Conservation (phyloP, 2,329 filamentous ascomycete species). For the Penicillium brevicompactum region DNA sequence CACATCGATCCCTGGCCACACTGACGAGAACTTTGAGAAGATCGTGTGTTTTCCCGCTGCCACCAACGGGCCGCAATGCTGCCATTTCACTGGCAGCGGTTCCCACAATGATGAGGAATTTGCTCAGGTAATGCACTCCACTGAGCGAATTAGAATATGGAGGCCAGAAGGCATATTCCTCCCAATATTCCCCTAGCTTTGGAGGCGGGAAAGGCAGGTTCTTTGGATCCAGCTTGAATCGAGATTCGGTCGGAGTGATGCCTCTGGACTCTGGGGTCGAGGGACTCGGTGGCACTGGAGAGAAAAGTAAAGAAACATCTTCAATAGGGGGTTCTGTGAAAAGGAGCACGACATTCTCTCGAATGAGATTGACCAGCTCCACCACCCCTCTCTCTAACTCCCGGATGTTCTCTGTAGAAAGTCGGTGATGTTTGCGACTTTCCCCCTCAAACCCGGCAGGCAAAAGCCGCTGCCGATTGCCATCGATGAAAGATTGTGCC, state of each 20-base stretch:
- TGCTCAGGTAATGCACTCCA: conserved; percentile 85
- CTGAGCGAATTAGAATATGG: conserved; percentile 89
- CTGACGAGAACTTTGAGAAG: conserved; percentile 75
- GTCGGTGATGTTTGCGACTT: conserved; percentile 76
- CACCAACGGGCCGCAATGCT: conserved; percentile 67
- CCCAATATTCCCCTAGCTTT: conserved; percentile 81
- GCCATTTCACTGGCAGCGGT: conserved; percentile 85
- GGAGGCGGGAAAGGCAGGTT: conserved; percentile 77
- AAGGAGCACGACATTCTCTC: conserved; percentile 77
- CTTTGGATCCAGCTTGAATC: conserved; percentile 77
- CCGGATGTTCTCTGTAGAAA: conserved; percentile 69
- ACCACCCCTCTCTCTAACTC: conserved; percentile 76
- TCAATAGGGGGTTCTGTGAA: conserved; percentile 88
- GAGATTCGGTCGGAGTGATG: conserved; percentile 65
- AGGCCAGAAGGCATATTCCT: conserved; percentile 94
- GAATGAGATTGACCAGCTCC: conserved; percentile 80
- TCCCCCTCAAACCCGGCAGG: conserved; percentile 81
- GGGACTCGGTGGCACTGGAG: conserved; percentile 69
- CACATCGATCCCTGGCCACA: conserved; percentile 78
- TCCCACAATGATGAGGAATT: conserved; percentile 80
- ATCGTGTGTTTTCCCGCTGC: conserved; percentile 62
- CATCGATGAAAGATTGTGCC: conserved; percentile 84
- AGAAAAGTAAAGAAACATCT: conserved; percentile 84
- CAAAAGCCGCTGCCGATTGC: conserved; percentile 76
- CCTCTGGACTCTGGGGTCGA: conserved; percentile 60